Base-by-base conservation (phyloP, 352 stramenopile genomes). In the Phytophthora citrophthora region DNA sequence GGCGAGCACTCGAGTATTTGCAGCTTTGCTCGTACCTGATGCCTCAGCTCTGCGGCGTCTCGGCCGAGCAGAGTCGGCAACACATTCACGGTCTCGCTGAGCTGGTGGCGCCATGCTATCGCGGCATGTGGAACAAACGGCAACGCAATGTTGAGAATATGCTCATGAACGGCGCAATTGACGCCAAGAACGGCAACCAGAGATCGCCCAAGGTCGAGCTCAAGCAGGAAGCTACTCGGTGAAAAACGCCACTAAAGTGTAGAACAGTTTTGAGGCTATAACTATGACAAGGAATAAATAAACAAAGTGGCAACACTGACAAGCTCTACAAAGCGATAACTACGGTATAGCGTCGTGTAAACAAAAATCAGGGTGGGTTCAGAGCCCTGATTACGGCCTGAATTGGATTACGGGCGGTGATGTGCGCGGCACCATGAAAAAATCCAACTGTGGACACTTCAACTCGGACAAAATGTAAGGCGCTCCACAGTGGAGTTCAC, bases 11-110 rank as follows among this genome's bases (percentile, higher is more conserved):
- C 77, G 53, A 86, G 68, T 34, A 76, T 86, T 31, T 86, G n/a
- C 74, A 86, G 57, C 58, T 86, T n/a, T 83, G 74, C 41, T 86
- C 77, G 39, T 79, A 83, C 51, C 56, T 86, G 27, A 70, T 78
- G 48, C 69, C 73, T 4, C 54, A 70, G 36, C 52, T 81, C 1
- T 66, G 63, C 16, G 69, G 74, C 13, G 69, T 62, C 3, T 72
- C 61, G 32, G 44, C 72, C 8, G 65, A 77, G 45, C 65, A 81
- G 51, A 73, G 61, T 61, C 61, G 73, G 20, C 74, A 86, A 41
- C 74, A 83, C 11, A 79, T 76, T 48, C 69, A 83, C 48, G 63
- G 69, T 3, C 72, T 86, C 3, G 74, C 76, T 2, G 77, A 86
- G 48, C 43, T 79, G 29, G 63, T 86, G 40, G 64, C 51, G 9